Evolutionary conservation across 2,329 filamentous ascomycete species (phyloP).

Genomic region (Cladobotryum protrusum): DNA sequence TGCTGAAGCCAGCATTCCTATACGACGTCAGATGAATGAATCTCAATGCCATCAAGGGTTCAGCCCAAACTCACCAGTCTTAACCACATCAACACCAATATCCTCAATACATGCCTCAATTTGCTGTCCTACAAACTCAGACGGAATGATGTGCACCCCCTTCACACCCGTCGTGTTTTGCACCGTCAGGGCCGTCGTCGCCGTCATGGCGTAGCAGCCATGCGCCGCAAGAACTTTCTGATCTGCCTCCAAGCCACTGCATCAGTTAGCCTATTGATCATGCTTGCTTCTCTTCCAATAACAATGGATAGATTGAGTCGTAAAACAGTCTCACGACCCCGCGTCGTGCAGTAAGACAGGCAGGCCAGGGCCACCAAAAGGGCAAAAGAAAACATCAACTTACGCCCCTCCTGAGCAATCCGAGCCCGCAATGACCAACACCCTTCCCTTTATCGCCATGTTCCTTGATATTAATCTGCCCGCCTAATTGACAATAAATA

Average conservation of each 20-base stretch:
- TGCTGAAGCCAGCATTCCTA: slow-evolving; percentile 34
- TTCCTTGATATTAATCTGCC: slow-evolving; percentile 24
- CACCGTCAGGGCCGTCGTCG: slow-evolving; percentile 90
- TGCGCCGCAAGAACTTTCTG: slow-evolving; percentile 91
- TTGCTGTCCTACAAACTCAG: slow-evolving; percentile 74
- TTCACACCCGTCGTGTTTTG: slow-evolving; percentile 86
- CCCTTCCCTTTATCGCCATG: slow-evolving; percentile 34
- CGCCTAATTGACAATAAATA: background rate
- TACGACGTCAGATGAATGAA: slow-evolving; percentile 4
- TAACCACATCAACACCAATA: slow-evolving; percentile 82
- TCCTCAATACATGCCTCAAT: slow-evolving; percentile 81
- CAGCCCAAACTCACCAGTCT: slow-evolving; percentile 60
- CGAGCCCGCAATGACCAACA: slow-evolving; percentile 80
- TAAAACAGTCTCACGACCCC: background rate
- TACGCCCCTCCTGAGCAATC: slow-evolving; percentile 87
- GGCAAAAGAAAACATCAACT: slow-evolving; percentile 27
- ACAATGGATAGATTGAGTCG: background rate
- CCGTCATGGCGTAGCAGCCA: slow-evolving; percentile 92
- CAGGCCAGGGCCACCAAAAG: background rate
- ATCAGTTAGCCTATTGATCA: background rate
- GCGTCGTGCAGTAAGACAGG: slow-evolving; percentile 6
- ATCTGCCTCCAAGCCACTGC: slow-evolving; percentile 86
- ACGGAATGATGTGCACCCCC: slow-evolving; percentile 72
- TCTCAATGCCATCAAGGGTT: background rate
- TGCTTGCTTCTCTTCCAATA: background rate